A percentile compares a stretch with the other conserved stretches of the same genome.
phyloP scores from a whole-genome alignment of 805 yeast species.

The Starmerella kuoi region DNA sequence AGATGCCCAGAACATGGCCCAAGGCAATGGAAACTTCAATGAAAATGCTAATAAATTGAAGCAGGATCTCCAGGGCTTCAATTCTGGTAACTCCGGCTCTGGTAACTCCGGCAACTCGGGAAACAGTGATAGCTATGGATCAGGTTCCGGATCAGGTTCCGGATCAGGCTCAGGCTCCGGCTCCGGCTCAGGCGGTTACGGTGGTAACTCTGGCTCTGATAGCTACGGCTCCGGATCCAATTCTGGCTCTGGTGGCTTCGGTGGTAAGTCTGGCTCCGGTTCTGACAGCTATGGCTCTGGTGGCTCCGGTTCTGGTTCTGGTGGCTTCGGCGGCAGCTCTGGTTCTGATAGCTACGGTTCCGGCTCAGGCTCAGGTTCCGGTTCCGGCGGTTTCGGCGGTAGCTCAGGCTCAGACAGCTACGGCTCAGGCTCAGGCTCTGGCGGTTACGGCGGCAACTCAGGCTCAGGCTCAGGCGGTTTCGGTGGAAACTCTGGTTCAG shows the following conservation, averaged over 20 bases:
- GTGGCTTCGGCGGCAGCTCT: conserved; percentile 1
- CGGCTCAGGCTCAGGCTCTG: conserved; percentile 26
- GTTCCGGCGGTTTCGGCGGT: conserved; percentile 1
- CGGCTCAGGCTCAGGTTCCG: not conserved
- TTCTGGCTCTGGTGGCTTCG: conserved; percentile 23
- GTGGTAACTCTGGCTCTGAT: conserved; percentile 7
- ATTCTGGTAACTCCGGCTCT: conserved; percentile 24
- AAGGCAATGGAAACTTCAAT: conserved; percentile 13
- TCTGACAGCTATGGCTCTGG: conserved; percentile 22
- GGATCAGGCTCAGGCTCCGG: conserved; percentile 17
- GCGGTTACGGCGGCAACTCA: conserved; percentile 28
- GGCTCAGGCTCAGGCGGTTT: conserved; percentile 30
- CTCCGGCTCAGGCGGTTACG: conserved; percentile 14
- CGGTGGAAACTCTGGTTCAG: not conserved
- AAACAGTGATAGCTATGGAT: conserved; percentile 13
- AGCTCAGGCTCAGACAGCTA: conserved; percentile 6
- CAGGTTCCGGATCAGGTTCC: conserved; percentile 25
- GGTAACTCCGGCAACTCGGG: conserved; percentile 24
- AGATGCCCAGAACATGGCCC: conserved; percentile 11
- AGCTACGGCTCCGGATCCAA: conserved; percentile 17
- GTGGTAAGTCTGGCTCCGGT: conserved; percentile 1
- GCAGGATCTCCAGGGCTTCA: conserved; percentile 20
- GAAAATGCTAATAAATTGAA: conserved; percentile 17
- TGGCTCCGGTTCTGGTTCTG: conserved; percentile 4
- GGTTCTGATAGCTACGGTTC: conserved; percentile 19